Conservation (phyloP, 2,329 filamentous ascomycete species). For the Clarireedia monteithiana region DNA sequence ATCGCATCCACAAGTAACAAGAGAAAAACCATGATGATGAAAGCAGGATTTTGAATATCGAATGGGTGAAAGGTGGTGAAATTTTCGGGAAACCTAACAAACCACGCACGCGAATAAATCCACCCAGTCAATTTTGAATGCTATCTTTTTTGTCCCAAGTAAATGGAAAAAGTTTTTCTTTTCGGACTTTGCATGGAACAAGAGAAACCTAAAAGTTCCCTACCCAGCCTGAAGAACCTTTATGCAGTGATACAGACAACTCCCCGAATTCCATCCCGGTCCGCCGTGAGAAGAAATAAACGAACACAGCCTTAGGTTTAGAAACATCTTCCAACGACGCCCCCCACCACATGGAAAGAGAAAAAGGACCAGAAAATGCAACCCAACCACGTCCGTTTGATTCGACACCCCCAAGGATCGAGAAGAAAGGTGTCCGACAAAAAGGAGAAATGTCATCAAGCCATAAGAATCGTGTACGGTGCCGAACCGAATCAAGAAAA, state of each 20-base stretch:
- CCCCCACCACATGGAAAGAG: constrained; percentile 2
- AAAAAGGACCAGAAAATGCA: constrained; percentile 20
- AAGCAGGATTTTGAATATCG: too few relatives aligned
- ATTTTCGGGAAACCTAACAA: not conserved
- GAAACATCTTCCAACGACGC: constrained; percentile 13
- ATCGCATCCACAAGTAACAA: too few relatives aligned
- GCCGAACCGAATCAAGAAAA: constrained; percentile 21
- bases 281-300: constrained; percentile 8
- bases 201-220: constrained; percentile 6
- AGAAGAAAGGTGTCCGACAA: constrained; percentile 9
- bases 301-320: not conserved
- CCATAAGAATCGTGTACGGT: constrained; percentile 28
- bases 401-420: constrained; percentile 11
- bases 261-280: constrained; percentile 10
- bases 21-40: too few relatives aligned
- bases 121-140: not conserved
- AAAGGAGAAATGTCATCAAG: constrained; percentile 25
- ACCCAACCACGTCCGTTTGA: constrained; percentile 12
- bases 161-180: not conserved
- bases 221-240: constrained; percentile 9
- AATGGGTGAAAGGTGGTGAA: too few relatives aligned
- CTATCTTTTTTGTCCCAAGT: too few relatives aligned
- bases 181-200: not conserved
- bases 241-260: constrained; percentile 14
- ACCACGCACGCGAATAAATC: not conserved